Conservation (phyloP, 2,329 filamentous ascomycete genomes). For the Pseudopyrenochaeta lycopersici region DNA sequence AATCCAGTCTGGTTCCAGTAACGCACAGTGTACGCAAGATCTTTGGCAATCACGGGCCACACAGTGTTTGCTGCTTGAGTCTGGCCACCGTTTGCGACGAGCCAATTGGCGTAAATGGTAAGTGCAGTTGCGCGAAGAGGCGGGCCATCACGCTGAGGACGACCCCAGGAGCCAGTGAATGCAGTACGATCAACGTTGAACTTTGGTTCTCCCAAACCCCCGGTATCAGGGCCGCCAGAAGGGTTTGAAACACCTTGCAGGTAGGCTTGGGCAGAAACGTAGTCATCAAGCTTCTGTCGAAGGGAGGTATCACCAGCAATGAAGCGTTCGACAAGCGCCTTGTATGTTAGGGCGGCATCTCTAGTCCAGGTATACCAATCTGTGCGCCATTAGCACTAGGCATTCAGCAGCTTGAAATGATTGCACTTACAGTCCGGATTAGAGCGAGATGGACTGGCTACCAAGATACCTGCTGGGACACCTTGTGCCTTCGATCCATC, state of each 20-base stretch:
- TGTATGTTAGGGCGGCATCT: constrained; percentile 76
- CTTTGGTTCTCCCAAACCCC: constrained; percentile 75
- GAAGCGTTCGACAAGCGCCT: constrained; percentile 73
- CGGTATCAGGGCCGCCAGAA: constrained; percentile 63
- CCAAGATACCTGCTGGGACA: constrained; percentile 60
- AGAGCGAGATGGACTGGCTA: constrained; percentile 64
- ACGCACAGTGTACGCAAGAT: constrained; percentile 77
- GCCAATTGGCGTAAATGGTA: constrained; percentile 76
- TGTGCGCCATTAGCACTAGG: constrained; percentile 40
- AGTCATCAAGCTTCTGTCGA: constrained; percentile 71
- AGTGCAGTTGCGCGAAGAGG: constrained; percentile 78
- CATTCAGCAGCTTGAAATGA: not conserved
- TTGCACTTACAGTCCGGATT: constrained; percentile 61
- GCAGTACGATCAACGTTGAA: constrained; percentile 71
- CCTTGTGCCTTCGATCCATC: constrained; percentile 59
- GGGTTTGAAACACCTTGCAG: constrained; percentile 75
- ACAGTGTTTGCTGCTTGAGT: constrained; percentile 57
- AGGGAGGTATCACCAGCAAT: constrained; percentile 66
- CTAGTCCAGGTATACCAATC: constrained; percentile 84
- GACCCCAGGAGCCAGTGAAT: constrained; percentile 76
- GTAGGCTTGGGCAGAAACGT: constrained; percentile 71
- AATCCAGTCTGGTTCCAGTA: constrained; percentile 71
- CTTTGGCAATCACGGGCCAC: constrained; percentile 80
- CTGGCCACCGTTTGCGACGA: constrained; percentile 68
- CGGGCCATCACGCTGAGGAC: constrained; percentile 82